Base-by-base conservation (phyloP, 306 rosid species). In the Begonia loranthoides region DNA sequence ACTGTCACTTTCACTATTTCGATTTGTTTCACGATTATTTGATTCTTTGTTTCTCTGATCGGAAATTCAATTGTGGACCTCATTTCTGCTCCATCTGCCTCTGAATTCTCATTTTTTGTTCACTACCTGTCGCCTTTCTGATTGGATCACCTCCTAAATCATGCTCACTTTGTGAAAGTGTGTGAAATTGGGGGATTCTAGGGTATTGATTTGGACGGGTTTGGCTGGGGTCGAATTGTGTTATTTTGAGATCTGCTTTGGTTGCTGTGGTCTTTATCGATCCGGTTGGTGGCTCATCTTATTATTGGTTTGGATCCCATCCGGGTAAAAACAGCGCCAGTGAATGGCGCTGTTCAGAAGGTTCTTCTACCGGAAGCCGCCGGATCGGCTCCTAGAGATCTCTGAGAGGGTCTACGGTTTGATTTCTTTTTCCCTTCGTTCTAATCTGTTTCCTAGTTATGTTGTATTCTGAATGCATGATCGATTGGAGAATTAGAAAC, bases 281-380 rank as follows among this genome's bases (percentile, higher is more conserved):
- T 74, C 77, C 52, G 63, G 13, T 38, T n/a, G 65, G 63, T 60
- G 77, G 53, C 75, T 48, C 28, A 58, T 69, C 55, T 28, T 66
- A 67, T 69, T 51, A 60, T 61, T 80, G 88, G 73, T 78, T 83
- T 90, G 95, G 95, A 82, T 81, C 85, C 67, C 71, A 73, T 77
- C 82, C 57, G 66, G 70, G 81, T 64, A 72, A 86, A 67, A 90
- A 80, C 95, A 86, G 99, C 99, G 99, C 95, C 95, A 69, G 75
- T 76, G 4, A 51, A 90, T 90, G 99, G 99, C 95, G 95, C 99
- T 90, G 94, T 90, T 90, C 79, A 76, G 96, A 70, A 73, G 90
- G 54, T 76, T 90, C 60, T 90, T 90, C 59, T 86, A 86, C 70
- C 73, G 95, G 73, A 90, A 86, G 82, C 99, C 99, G 59, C 99